Conservation (phyloP, 768 basidiomycete species). For the Tricholoma matsutake region DNA sequence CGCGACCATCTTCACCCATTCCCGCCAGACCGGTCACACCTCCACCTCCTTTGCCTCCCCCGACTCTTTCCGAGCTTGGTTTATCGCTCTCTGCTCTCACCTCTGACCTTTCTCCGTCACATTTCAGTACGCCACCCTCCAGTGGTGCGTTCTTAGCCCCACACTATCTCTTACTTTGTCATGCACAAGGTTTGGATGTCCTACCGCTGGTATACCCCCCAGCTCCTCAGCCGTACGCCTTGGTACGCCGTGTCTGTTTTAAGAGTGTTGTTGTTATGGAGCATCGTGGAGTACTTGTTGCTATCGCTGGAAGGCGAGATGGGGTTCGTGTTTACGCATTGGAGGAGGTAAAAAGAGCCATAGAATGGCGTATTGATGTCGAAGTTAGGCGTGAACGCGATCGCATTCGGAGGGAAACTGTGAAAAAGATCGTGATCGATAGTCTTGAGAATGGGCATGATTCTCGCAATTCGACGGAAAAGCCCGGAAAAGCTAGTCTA, state of each 20-base stretch:
- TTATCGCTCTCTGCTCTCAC: constrained; percentile 69
- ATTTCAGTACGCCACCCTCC: constrained; percentile 72
- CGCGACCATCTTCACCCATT: constrained; percentile 55
- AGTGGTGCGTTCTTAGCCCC: constrained; percentile 80
- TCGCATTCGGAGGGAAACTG: constrained; percentile 61
- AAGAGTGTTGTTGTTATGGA: constrained; percentile 92
- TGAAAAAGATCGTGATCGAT: constrained; percentile 47
- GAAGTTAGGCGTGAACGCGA: constrained; percentile 76
- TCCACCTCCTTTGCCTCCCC: constrained; percentile 69
- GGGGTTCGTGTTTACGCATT: constrained; percentile 87
- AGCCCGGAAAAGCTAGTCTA: constrained; percentile 44
- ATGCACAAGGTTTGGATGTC: constrained; percentile 83
- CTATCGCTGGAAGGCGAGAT: constrained; percentile 82
- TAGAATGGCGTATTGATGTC: constrained; percentile 85
- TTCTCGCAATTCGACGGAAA: constrained; percentile 43
- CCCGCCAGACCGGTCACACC: constrained; percentile 59
- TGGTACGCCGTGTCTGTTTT: constrained; percentile 78
- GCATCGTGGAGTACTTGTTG: constrained; percentile 85
- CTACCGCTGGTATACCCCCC: constrained; percentile 78
- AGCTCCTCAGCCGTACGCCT: constrained; percentile 71
- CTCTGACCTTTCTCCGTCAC: constrained; percentile 65
- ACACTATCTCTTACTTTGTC: constrained; percentile 80
- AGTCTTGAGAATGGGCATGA: constrained; percentile 31
- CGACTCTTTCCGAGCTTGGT: constrained; percentile 72
- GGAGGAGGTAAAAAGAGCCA: constrained; percentile 80